Evolutionary conservation across 208 protist species (phyloP).

Genomic region (Dictyostelium gargantuum): DNA sequence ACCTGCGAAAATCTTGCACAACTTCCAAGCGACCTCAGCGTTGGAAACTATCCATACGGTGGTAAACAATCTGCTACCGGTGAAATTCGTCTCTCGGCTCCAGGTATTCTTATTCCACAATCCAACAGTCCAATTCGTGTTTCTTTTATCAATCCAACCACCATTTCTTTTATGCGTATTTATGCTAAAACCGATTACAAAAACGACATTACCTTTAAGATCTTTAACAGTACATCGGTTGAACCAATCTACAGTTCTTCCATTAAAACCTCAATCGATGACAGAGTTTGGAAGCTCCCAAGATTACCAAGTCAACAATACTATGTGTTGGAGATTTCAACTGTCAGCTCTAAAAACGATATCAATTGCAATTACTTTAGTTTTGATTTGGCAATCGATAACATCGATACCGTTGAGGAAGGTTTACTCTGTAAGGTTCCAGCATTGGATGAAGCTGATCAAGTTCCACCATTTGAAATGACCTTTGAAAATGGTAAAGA

Average conservation of each 20-base stretch:
- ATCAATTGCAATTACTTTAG: slow-evolving; percentile 4
- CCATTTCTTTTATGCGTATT: neutral
- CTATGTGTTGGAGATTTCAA: slow-evolving; percentile 18
- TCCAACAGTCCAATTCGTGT: neutral
- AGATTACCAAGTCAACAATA: neutral
- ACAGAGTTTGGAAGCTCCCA: neutral
- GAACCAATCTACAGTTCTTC: neutral
- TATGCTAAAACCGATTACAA: neutral
- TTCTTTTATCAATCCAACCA: neutral
- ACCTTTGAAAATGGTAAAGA: neutral
- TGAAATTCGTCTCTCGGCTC: neutral
- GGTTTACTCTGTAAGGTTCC: neutral
- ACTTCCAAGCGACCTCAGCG: slow-evolving; percentile 4
- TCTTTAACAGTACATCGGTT: neutral
- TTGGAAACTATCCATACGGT: neutral
- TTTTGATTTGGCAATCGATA: slow-evolving; percentile 20
- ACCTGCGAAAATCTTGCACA: neutral
- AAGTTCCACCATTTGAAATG: slow-evolving; percentile 4
- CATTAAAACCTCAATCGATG: neutral
- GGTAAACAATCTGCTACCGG: slow-evolving; percentile 14
- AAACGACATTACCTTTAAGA: slow-evolving; percentile 37
- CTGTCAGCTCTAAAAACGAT: neutral
- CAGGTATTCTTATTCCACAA: neutral
- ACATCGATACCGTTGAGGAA: neutral
- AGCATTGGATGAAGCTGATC: neutral